Evolutionary conservation across 2,329 filamentous ascomycete genomes (phyloP).

Genomic region (Aspergillus pseudonomiae): DNA sequence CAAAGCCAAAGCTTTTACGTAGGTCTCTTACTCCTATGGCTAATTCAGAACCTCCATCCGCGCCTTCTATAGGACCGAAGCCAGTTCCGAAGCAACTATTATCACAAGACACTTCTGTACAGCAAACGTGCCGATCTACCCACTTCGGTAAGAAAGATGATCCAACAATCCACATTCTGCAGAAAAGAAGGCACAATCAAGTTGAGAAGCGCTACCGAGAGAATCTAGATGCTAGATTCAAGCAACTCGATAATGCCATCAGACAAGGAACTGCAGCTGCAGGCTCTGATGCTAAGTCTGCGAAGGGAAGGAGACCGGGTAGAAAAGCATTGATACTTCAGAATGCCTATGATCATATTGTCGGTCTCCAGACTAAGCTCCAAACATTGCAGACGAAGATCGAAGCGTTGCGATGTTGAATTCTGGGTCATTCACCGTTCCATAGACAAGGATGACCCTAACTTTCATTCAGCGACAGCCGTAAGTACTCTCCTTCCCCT

Average conservation of each 20-base stretch:
- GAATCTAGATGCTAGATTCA: background rate
- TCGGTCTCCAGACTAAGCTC: background rate
- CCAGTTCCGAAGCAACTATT: background rate
- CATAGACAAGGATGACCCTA: too few species aligned
- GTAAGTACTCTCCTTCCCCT: too few species aligned
- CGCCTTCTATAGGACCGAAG: background rate
- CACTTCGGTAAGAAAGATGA: background rate
- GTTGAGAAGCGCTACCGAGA: background rate
- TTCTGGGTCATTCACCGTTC: background rate
- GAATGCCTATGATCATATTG: background rate
- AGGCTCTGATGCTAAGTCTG: background rate
- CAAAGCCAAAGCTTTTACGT: background rate
- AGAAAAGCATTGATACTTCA: background rate
- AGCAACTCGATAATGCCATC: background rate
- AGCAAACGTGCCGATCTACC: background rate
- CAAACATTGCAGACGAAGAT: background rate
- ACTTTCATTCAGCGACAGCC: too few species aligned
- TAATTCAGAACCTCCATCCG: background rate
- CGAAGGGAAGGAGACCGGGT: background rate
- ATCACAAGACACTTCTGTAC: background rate
- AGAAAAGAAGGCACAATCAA: background rate
- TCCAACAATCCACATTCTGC: background rate
- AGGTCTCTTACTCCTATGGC: background rate
- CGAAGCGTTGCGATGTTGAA: background rate
- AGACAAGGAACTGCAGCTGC: background rate